Evolutionary conservation across 176 grass and related monocot genomes (phyloP).

Genomic region (Typha latifolia): DNA sequence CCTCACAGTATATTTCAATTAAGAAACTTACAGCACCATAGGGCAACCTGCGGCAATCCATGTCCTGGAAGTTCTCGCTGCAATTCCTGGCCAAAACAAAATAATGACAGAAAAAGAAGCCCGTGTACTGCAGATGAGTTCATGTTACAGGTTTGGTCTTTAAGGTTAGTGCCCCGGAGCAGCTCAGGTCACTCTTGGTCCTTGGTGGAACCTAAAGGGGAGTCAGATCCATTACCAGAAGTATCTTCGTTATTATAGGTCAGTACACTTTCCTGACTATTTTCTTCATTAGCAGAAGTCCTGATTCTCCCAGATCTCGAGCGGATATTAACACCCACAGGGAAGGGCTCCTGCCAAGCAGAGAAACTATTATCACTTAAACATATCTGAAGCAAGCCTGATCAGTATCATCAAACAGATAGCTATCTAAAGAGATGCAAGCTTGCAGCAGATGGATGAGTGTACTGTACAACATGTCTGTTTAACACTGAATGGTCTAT

Average conservation of each 20-base stretch:
- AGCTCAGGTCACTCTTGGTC: neutral
- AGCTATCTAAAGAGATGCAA: no score
- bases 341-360: slow-evolving; percentile 60
- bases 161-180: neutral
- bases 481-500: no score
- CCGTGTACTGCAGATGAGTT: neutral
- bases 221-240: neutral
- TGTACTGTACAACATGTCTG: no score
- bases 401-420: neutral
- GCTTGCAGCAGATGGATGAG: no score
- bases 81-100: neutral
- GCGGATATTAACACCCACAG: slow-evolving; percentile 41
- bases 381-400: neutral
- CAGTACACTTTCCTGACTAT: slow-evolving; percentile 18
- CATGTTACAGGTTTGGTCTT: neutral
- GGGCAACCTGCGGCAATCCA: neutral
- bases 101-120: neutral
- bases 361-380: neutral
- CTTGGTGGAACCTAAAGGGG: slow-evolving; percentile 10
- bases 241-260: slow-evolving; percentile 27
- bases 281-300: slow-evolving; percentile 19
- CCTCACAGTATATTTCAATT: neutral
- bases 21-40: neutral
- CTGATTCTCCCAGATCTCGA: slow-evolving; percentile 44
- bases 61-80: neutral